Evolutionary conservation across 306 rosid genomes (phyloP), one percentile per base, ranked within the genome.

Genomic region (Comarum palustre): DNA sequence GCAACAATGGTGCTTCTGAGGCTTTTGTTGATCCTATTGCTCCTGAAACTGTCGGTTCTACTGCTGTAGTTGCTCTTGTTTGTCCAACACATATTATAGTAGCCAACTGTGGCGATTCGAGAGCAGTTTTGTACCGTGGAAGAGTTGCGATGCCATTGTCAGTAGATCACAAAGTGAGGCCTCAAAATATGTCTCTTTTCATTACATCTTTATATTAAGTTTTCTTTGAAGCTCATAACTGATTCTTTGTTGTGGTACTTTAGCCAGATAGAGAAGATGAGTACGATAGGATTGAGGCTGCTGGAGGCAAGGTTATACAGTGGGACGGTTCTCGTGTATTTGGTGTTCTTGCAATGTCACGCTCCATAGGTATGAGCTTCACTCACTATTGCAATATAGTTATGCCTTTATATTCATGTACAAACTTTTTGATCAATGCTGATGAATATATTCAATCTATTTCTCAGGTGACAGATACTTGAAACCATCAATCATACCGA

Each of bases 231-330:
- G 76, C 61, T 75, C 65, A 27, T 13, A n/a, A 22, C 57, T 73
- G 31, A 77, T 64, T 4, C 15, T 71, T 63, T 50, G 10, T 76
- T 57, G 20, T 6, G 69, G 6, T 48, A 22, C 80, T 84, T 39
- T 84, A 91, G 97, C 97, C 97, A 42, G 81, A 86, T 72, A 78
- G 96, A 78, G 96, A 89, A 69, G 97, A 91, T 20, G 97, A 91
- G 69, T 66, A 77, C 50, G 85, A 77, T 63, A 86, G 97, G 72
- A 89, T 89, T 80, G 97, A 91, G 82, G 91, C 91, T n/a, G 86
- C 93, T 16, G 96, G 96, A 73, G 97, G 97, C 79, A 91, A 80
- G 81, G 82, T 91, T 65, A 91, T 91, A 75, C 88, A 84, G 68
- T 91, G 97, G 97, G 73, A 86, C 34, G 96, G 97, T 32, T 89